Evolutionary conservation across 2,329 filamentous ascomycete species (phyloP).

Genomic region (Paracoccidioides lutzii): DNA sequence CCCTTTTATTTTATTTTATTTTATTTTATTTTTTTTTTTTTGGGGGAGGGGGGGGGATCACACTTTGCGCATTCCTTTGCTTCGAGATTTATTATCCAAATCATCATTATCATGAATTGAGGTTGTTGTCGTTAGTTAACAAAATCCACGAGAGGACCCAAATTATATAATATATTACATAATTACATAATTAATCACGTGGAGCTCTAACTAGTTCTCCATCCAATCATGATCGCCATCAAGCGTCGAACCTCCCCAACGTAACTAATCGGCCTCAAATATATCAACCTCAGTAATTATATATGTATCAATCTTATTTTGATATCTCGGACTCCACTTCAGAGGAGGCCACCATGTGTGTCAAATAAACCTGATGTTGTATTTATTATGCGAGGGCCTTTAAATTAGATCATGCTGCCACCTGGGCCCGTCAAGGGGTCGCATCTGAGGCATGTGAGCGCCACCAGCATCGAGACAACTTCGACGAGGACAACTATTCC

Average conservation of each 20-base stretch:
- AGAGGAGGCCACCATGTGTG: not conserved
- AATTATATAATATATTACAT: too few relatives aligned
- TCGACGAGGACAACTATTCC: slow-evolving; percentile 20
- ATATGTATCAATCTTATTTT: not conserved
- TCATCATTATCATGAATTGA: too few relatives aligned
- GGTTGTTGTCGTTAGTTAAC: too few relatives aligned
- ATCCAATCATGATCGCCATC: not conserved
- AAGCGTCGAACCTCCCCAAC: too few relatives aligned
- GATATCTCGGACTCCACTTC: not conserved
- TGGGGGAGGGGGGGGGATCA: not conserved
- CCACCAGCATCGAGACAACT: slow-evolving; percentile 26
- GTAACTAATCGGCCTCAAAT: too few relatives aligned
- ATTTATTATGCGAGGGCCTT: not conserved
- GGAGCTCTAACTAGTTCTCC: too few relatives aligned
- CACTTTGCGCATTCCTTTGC: not conserved
- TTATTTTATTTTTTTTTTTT: too few relatives aligned
- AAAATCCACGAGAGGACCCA: too few relatives aligned
- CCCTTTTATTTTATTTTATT: too few relatives aligned
- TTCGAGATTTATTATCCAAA: too few relatives aligned
- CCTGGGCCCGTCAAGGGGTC: slow-evolving; percentile 28
- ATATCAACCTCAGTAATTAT: not conserved
- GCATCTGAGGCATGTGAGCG: slow-evolving; percentile 30
- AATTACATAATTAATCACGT: too few relatives aligned
- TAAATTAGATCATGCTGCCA: slow-evolving; percentile 23
- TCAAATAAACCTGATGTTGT: not conserved